Evolutionary conservation across 2,329 filamentous ascomycete genomes (phyloP), one percentile per base, ranked within the genome.

Genomic region (Fusarium sp.): DNA sequence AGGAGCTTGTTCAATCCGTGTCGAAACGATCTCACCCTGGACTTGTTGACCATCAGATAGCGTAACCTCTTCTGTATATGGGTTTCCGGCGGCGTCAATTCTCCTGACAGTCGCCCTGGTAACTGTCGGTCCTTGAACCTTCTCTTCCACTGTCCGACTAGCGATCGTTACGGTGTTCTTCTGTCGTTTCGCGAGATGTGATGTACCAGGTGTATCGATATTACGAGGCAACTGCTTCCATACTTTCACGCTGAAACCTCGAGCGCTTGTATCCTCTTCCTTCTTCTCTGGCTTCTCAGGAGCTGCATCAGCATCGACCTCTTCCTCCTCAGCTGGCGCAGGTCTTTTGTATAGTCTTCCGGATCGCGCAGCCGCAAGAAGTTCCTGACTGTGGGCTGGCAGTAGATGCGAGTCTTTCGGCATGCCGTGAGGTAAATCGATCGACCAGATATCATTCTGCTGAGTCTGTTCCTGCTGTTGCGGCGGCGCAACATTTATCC

Each of bases 351-450:
- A 94, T 18, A 94, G 85, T 60, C 89, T 88, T 10, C 93, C 93
- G 25, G 93, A 94, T 67, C 95, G 90, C 53, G 94, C 94, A 42
- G 93, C 93, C 64, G 93, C 91, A 19, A 98, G 86, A 9, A 98
- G 87, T 73, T 95, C 93, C 78, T 96, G 93, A 60, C 92, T 96
- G 80, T 95, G 93, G 3, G 92, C 88, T 0, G 93, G 89, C 15
- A 98, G 86, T 37, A 97, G 86, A 65, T 93, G 89, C 35, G 90
- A 93, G 80, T 97, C 96, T 77, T 93, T 93, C 43, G 96, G 96
- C 94, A 98, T 96, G 49, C 89, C 90, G 72, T 89, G 86, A 6
- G 94, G 91, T 23, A 94, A 88, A 79, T 97, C 95, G 53, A 86
- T 79, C n/a, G 91, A 91, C 89, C 93, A 96, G 59, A 89, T 86